Evolutionary conservation across 352 stramenopile species (phyloP).

Genomic region (Phytophthora sp.): DNA sequence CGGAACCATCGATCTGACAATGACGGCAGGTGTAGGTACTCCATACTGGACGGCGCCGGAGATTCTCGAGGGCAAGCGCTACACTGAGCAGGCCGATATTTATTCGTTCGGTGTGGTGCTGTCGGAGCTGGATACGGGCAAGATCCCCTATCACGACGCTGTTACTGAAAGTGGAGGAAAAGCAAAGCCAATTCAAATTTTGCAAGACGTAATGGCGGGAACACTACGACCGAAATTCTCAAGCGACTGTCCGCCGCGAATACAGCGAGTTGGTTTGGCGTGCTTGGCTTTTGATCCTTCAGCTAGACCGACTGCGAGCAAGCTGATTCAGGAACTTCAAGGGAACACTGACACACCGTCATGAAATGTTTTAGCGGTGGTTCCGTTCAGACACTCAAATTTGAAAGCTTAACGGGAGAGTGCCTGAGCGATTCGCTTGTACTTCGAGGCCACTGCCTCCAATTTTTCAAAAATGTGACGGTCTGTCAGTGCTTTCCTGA

Average conservation of each 20-base stretch:
- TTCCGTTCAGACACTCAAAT: too few relatives aligned
- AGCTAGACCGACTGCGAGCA: not conserved
- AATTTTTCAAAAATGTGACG: too few relatives aligned
- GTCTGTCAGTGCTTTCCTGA: too few relatives aligned
- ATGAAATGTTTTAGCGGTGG: too few relatives aligned
- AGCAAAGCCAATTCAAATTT: slow-evolving; percentile 37
- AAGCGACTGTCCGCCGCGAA: slow-evolving; percentile 36
- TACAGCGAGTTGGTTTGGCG: slow-evolving; percentile 23
- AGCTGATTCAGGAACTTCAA: not conserved
- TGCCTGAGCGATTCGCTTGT: too few relatives aligned
- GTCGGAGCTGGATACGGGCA: slow-evolving; percentile 42
- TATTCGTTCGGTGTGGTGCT: slow-evolving; percentile 70
- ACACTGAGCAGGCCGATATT: slow-evolving; percentile 62
- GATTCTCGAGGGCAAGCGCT: slow-evolving; percentile 56
- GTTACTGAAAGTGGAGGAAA: not conserved
- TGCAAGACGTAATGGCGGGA: slow-evolving; percentile 45
- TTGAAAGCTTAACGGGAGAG: too few relatives aligned
- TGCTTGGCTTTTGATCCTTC: slow-evolving; percentile 15
- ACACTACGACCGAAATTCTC: slow-evolving; percentile 50
- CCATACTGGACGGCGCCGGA: slow-evolving; percentile 83
- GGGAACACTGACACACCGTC: too few relatives aligned
- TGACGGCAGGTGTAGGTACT: slow-evolving; percentile 80
- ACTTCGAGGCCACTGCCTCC: too few relatives aligned
- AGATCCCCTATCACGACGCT: slow-evolving; percentile 32
- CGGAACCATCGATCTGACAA: slow-evolving; percentile 8